Evolutionary conservation across 164 flowering plant species (phyloP).

Genomic region (Tetracentron sinense): DNA sequence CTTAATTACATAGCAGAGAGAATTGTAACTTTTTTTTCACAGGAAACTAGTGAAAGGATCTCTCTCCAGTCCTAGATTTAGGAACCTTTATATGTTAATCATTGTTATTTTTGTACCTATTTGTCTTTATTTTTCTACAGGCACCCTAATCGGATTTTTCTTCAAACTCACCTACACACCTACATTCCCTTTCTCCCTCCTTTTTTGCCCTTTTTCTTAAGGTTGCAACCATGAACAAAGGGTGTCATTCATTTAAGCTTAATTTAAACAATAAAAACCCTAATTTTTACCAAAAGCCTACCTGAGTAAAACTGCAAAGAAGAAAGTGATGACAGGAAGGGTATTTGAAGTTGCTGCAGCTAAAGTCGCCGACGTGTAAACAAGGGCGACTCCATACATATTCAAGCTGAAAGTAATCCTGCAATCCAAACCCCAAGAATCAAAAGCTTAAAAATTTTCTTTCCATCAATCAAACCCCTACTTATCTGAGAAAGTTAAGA

Average conservation of each 20-base stretch:
- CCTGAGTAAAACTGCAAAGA: constrained; percentile 58
- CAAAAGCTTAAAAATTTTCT: not conserved
- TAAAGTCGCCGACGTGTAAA: constrained; percentile 57
- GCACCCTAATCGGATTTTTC: too few relatives aligned
- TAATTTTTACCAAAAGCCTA: too few relatives aligned
- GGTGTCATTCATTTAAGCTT: not conserved
- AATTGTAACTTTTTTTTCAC: too few relatives aligned
- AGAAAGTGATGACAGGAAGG: constrained; percentile 65
- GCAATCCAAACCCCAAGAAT: constrained; percentile 5
- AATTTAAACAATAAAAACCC: not conserved
- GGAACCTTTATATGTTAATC: too few relatives aligned
- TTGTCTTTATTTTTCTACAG: too few relatives aligned
- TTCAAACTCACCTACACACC: too few relatives aligned
- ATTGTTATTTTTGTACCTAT: too few relatives aligned
- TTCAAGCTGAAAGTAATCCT: constrained; percentile 63
- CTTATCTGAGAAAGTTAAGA: not conserved
- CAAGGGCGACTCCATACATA: constrained; percentile 39
- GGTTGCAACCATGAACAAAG: not conserved
- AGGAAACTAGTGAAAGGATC: too few relatives aligned
- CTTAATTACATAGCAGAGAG: too few relatives aligned
- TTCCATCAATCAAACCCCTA: not conserved
- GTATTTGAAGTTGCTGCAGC: constrained; percentile 57
- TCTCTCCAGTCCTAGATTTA: too few relatives aligned
- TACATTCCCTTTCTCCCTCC: too few relatives aligned
- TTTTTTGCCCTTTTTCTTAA: not conserved